Evolutionary conservation across 768 basidiomycete genomes (phyloP).

Genomic region (Amanita pseudoporphyria): DNA sequence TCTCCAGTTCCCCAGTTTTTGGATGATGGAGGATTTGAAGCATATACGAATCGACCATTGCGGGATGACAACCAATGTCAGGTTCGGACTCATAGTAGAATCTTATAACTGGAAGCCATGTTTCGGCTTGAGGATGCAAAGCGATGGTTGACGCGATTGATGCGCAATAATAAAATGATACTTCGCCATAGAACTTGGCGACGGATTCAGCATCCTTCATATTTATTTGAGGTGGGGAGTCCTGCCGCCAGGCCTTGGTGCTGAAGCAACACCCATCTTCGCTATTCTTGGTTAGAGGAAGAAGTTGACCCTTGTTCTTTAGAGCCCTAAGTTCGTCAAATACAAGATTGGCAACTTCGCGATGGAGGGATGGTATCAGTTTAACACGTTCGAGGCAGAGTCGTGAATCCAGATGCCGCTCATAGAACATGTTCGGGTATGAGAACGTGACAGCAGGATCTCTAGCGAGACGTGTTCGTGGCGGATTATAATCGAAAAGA

Average conservation of each 20-base stretch:
- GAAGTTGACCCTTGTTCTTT: neutral
- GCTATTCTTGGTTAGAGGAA: neutral
- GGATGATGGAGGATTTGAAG: neutral
- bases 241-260: neutral
- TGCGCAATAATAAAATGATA: neutral
- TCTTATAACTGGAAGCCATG: neutral
- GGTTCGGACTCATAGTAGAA: neutral
- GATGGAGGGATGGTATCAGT: too few relatives aligned
- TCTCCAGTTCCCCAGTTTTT: neutral
- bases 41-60: neutral
- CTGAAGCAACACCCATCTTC: neutral
- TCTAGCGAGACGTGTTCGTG: too few relatives aligned
- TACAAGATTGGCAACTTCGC: too few relatives aligned
- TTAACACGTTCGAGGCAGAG: too few relatives aligned
- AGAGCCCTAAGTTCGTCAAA: neutral
- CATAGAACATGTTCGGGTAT: too few relatives aligned
- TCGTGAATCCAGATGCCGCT: too few relatives aligned
- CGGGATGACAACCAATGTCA: neutral
- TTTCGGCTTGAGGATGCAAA: neutral
- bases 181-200: neutral
- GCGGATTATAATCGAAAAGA: too few relatives aligned
- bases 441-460: too few relatives aligned
- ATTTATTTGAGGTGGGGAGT: neutral
- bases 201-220: neutral
- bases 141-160: neutral